Conservation (phyloP, 495 filamentous ascomycete genomes). For the Penicillium ochrochloron region DNA sequence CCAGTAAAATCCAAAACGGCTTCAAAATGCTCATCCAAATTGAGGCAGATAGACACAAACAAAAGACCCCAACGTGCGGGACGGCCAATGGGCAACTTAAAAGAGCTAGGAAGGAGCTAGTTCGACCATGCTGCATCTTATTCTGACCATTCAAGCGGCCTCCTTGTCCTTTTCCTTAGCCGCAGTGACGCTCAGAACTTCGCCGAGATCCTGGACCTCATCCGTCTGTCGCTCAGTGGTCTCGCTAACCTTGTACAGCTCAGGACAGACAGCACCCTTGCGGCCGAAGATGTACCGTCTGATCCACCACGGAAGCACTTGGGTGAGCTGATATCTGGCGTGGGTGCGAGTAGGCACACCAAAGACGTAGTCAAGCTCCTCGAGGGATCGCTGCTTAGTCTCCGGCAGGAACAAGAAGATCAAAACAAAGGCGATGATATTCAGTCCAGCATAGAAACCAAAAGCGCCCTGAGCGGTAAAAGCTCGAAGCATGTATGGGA, state of each 20-base stretch:
- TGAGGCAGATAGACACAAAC: neutral
- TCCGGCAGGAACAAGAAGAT: constrained; percentile 70
- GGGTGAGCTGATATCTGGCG: constrained; percentile 52
- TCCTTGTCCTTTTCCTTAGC: constrained; percentile 4
- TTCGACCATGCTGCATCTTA: neutral
- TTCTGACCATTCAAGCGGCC: neutral
- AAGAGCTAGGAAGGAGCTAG: neutral
- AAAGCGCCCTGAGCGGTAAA: constrained; percentile 60
- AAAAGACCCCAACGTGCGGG: neutral
- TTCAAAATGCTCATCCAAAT: neutral
- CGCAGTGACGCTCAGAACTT: neutral
- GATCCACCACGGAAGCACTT: constrained; percentile 58
- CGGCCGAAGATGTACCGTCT: constrained; percentile 51
- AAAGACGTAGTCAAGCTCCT: constrained; percentile 65
- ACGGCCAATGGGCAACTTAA: neutral
- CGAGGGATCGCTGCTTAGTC: constrained; percentile 64
- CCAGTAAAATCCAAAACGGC: neutral
- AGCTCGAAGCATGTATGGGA: constrained; percentile 63
- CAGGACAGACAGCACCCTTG: constrained; percentile 43
- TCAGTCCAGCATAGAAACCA: constrained; percentile 64
- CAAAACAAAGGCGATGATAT: constrained; percentile 63
- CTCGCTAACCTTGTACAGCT: constrained; percentile 39
- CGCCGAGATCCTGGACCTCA: constrained; percentile 3
- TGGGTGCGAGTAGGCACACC: constrained; percentile 54
- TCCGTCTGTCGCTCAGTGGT: constrained; percentile 26